Base-by-base conservation (phyloP, 2,329 filamentous ascomycete species). In the Ceratocystis colombiana region DNA sequence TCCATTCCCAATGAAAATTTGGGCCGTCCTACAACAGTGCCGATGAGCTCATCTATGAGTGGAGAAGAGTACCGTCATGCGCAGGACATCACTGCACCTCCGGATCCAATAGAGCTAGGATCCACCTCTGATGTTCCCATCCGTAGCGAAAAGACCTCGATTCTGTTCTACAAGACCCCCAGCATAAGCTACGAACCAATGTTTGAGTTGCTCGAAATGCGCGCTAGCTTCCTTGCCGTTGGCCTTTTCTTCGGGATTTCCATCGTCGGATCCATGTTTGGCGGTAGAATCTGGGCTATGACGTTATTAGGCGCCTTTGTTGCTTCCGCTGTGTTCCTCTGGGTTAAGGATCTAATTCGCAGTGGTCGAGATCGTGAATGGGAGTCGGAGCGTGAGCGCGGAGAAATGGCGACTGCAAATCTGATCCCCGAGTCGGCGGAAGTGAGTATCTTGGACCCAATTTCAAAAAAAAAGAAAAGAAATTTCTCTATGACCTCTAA, bases 91-190 rank as follows among this genome's bases (percentile, higher is more conserved):
- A 96, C 90, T 0, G 89, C 93, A 0, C 93, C 93, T 1, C 93
- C 93, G 1, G 92, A 95, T 70, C 93, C 93, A 0, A 80, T 96
- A 22, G 86, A 87, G 17, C 82, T 87, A 67, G 90, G 90, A 28
- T 85, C 87, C 44, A 97, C 93, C 0, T 92, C 90, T 30, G 94
- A 97, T 75, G 91, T 97, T 1, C 94, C 94, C 2, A 96, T 97
- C 67, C 89, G 92, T 73, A 93, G 92, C 72, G 93, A 97, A 74
- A 96, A 94, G 81, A 97, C 94, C 2, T 96, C 96, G 69, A 87
- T 97, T 20, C 82, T 96, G 37, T 97, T 97, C 76, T 93, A 96
- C 75, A 93, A 94, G 17, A 97, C 93, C 0, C 93, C 93, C 0
- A 88, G 88, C 0, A 83, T 96, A 70, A 90, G 87, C 77, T 96